Evolutionary conservation across 208 protist species (phyloP).

Genomic region (Crithidia brevicula): DNA sequence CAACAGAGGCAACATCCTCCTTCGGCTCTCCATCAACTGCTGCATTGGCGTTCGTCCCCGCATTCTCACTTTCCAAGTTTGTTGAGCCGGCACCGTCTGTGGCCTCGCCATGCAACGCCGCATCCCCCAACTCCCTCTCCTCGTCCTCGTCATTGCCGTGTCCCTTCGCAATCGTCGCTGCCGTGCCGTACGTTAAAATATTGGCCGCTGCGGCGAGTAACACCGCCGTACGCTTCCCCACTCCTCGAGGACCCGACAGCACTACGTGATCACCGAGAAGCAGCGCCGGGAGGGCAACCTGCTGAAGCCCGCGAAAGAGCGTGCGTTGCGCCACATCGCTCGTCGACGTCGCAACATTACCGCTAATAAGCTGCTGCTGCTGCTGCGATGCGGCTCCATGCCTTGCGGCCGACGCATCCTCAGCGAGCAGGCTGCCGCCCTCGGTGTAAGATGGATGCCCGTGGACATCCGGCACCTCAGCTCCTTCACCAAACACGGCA

Average conservation of each 20-base stretch:
- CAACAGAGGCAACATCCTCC: background rate
- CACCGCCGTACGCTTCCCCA: constrained; percentile 62
- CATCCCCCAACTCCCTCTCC: background rate
- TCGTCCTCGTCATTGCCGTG: constrained; percentile 1
- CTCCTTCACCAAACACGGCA: constrained; percentile 18
- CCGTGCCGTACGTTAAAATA: constrained; percentile 13
- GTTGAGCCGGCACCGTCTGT: background rate
- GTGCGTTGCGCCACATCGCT: constrained; percentile 8
- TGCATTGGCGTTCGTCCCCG: too few relatives aligned
- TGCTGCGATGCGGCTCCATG: too few relatives aligned
- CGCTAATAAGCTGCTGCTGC: too few relatives aligned
- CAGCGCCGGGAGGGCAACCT: constrained; percentile 58
- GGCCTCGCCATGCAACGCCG: background rate
- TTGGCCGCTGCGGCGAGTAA: constrained; percentile 42
- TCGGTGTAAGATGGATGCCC: too few relatives aligned
- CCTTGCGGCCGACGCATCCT: too few relatives aligned
- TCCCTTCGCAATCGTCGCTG: background rate
- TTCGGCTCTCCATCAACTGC: too few relatives aligned
- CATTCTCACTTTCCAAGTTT: background rate
- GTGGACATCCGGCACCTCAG: background rate
- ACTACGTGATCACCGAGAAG: constrained; percentile 76
- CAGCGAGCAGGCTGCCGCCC: too few relatives aligned
- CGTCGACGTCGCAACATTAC: too few relatives aligned
- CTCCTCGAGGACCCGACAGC: constrained; percentile 51
- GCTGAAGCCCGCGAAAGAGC: constrained; percentile 55